Evolutionary conservation across 2,329 filamentous ascomycete genomes (phyloP).

Genomic region (Neofusicoccum sp.): DNA sequence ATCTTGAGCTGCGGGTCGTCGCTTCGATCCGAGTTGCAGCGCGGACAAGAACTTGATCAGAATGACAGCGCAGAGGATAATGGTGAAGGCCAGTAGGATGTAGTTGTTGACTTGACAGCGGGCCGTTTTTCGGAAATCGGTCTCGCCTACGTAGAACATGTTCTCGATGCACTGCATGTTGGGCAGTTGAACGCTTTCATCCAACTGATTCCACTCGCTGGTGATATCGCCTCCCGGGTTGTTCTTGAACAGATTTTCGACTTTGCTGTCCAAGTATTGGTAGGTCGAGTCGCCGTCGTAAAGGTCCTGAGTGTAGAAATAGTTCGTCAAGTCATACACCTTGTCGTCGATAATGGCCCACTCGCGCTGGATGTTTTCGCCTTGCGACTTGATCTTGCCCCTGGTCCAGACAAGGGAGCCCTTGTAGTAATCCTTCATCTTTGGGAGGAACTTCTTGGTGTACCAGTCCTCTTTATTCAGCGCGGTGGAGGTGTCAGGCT

Average conservation of each 20-base stretch:
- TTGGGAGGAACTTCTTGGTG: constrained; percentile 66
- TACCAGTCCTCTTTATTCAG: constrained; percentile 76
- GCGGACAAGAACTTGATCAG: constrained; percentile 87
- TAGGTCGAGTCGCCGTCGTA: constrained; percentile 58
- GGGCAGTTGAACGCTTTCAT: constrained; percentile 57
- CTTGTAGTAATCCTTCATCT: constrained; percentile 82
- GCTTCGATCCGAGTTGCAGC: constrained; percentile 88
- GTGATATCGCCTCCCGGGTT: constrained; percentile 82
- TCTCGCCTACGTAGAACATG: constrained; percentile 76
- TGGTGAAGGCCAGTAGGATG: constrained; percentile 81
- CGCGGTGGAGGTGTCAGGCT: constrained; percentile 44
- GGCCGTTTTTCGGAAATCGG: constrained; percentile 76
- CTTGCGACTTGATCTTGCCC: constrained; percentile 61
- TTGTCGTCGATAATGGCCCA: constrained; percentile 77
- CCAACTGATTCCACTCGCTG: constrained; percentile 59
- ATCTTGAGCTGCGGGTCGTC: constrained; percentile 84
- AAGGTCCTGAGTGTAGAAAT: constrained; percentile 73
- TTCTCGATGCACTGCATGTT: constrained; percentile 79
- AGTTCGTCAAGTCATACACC: constrained; percentile 89
- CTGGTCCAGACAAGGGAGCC: constrained; percentile 76
- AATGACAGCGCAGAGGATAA: constrained; percentile 78
- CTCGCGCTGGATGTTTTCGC: constrained; percentile 63
- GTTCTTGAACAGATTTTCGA: constrained; percentile 67
- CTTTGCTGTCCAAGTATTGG: constrained; percentile 67
- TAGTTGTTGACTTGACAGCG: constrained; percentile 88